Evolutionary conservation across 805 yeast species (phyloP).

Genomic region (Debaryomyces castellii): DNA sequence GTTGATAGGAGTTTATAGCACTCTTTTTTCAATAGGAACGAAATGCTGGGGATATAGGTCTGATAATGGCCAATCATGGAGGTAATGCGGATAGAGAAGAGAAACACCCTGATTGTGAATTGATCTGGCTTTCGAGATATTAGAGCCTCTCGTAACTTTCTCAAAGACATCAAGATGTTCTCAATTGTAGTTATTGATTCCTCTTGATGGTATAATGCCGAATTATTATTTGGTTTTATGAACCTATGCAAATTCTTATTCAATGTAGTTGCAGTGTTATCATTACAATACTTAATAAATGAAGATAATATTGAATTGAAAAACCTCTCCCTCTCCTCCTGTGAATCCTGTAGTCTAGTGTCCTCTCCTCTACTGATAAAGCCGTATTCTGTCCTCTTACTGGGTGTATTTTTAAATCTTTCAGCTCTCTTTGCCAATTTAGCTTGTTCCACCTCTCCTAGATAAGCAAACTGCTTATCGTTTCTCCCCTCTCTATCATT

Average conservation of each 20-base stretch:
- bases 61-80: constrained; percentile 49
- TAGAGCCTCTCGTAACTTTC: constrained; percentile 59
- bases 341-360: constrained; percentile 44
- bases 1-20: constrained; percentile 17
- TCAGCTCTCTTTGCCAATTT: constrained; percentile 3
- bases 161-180: constrained; percentile 26
- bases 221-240: constrained; percentile 7
- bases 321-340: constrained; percentile 38
- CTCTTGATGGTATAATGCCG: background rate
- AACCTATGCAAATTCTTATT: constrained; percentile 8
- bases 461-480: too few relatives aligned
- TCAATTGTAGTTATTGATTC: constrained; percentile 16
- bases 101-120: constrained; percentile 46
- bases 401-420: constrained; percentile 3
- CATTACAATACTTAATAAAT: constrained; percentile 29
- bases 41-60: constrained; percentile 55
- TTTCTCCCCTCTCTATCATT: too few relatives aligned
- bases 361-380: constrained; percentile 63
- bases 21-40: constrained; percentile 34
- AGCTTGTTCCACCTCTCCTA: constrained; percentile 1
- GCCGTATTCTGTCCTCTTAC: constrained; percentile 39
- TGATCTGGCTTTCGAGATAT: constrained; percentile 34
- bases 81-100: constrained; percentile 48
- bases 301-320: constrained; percentile 36
- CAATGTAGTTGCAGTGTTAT: constrained; percentile 13